Percentiles rank a stretch among this genome's conserved stretches.
Evolutionary conservation across 2,329 filamentous ascomycete genomes (phyloP).

Genomic region (Alternaria postmessia): DNA sequence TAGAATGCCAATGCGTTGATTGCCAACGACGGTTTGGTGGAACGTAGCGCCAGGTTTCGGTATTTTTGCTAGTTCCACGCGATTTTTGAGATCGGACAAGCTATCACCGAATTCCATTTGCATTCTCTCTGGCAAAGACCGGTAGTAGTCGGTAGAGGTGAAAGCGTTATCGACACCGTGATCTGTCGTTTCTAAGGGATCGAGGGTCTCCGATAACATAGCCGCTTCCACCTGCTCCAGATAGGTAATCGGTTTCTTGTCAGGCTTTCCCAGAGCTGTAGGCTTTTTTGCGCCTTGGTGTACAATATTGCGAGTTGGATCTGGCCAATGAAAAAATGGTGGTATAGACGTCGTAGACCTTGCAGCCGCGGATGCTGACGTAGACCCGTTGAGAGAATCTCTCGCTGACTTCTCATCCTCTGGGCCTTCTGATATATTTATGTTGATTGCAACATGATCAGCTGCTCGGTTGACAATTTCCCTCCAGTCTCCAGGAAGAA

Average conservation of each 20-base stretch:
- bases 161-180: constrained; percentile 32
- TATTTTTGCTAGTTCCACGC: neutral
- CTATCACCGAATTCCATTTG: constrained; percentile 10
- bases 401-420: neutral
- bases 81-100: constrained; percentile 4
- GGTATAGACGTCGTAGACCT: neutral
- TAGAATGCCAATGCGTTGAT: constrained; percentile 22
- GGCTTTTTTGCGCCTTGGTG: no score
- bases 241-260: constrained; percentile 1
- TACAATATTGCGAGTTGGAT: no score
- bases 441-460: constrained; percentile 32
- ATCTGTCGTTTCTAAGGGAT: neutral
- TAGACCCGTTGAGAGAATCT: neutral
- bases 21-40: constrained; percentile 28
- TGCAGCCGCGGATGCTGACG: no score
- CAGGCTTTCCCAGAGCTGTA: no score
- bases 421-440: constrained; percentile 17
- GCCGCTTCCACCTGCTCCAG: constrained; percentile 37
- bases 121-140: constrained; percentile 27
- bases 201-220: constrained; percentile 18
- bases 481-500: constrained; percentile 33
- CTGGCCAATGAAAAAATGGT: constrained; percentile 44
- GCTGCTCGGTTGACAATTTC: constrained; percentile 22
- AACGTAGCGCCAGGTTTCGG: neutral
- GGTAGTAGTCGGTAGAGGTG: constrained; percentile 37